A percentile compares a stretch with the other conserved stretches of the same genome.
These are phyloP conservation scores for Cutaneotrichosporon sp. DNA, from an alignment of 1,284 basidiomycete species.

Conservation along the genomic window DNA sequence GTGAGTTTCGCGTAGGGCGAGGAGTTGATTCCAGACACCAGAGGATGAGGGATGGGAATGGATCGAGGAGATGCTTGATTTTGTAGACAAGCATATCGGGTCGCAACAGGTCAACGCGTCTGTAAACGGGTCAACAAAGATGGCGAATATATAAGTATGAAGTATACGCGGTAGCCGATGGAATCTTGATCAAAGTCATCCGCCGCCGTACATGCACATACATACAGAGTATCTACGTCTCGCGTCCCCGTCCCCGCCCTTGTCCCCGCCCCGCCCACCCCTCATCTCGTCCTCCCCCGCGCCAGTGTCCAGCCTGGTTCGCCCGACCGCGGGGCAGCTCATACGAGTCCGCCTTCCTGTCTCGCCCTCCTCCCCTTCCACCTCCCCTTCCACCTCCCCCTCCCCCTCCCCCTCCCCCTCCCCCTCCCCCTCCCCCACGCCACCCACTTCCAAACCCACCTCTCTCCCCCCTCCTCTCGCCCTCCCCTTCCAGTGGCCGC, in stretches of 20 bases:
- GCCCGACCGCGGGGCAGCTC: not conserved
- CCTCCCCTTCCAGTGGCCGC: constrained; percentile 11
- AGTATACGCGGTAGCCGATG: too few relatives aligned
- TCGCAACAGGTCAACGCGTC: too few relatives aligned
- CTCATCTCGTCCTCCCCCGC: not conserved
- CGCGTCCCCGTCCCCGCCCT: too few relatives aligned
- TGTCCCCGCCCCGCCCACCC: not conserved
- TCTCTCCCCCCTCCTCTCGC: not conserved
- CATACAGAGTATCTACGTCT: too few relatives aligned
- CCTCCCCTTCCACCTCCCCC: not conserved
- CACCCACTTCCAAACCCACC: not conserved
- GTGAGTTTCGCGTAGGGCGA: constrained; percentile 6
- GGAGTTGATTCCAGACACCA: constrained; percentile 24
- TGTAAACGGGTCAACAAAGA: too few relatives aligned
- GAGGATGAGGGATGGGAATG: constrained; percentile 32
- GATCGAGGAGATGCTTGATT: constrained; percentile 30
- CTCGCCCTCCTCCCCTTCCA: not conserved
- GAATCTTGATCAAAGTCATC: too few relatives aligned
- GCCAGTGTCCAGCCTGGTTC: constrained; percentile 3
- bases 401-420: not conserved
- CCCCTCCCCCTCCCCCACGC: not conserved
- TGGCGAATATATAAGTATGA: too few relatives aligned
- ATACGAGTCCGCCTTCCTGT: not conserved
- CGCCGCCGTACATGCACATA: too few relatives aligned
- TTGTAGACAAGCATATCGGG: constrained; percentile 30